Conservation (phyloP, 768 basidiomycete genomes). For the Podaxis pistillaris region DNA sequence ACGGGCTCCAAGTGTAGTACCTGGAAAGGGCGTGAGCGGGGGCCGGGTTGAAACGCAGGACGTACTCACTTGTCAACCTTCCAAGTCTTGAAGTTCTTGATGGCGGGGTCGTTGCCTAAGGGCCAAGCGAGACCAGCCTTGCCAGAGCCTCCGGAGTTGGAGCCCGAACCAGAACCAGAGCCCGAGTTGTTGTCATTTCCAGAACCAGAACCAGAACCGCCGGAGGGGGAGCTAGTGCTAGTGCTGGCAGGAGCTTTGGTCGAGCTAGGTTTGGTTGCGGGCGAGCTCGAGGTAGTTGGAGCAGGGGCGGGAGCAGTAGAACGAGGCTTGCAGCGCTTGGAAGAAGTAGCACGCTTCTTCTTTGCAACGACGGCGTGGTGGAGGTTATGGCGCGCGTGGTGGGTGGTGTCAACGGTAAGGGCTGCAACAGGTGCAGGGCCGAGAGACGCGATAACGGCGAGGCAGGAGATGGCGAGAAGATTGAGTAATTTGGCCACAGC, state of each 20-base stretch:
- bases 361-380: constrained; percentile 47
- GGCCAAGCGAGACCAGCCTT: constrained; percentile 74
- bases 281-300: constrained; percentile 15
- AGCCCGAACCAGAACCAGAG: neutral
- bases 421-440: constrained; percentile 48
- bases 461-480: constrained; percentile 54
- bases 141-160: constrained; percentile 18
- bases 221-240: constrained; percentile 11
- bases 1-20: constrained; percentile 69
- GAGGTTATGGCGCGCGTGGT: constrained; percentile 43
- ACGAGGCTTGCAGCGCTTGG: constrained; percentile 59
- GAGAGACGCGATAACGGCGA: constrained; percentile 55
- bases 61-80: constrained; percentile 41
- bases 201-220: neutral
- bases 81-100: constrained; percentile 49
- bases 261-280: constrained; percentile 1
- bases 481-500: constrained; percentile 58
- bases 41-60: neutral
- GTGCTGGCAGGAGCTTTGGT: constrained; percentile 18
- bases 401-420: constrained; percentile 41
- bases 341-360: constrained; percentile 44
- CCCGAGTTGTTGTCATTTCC: neutral
- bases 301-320: constrained; percentile 29
- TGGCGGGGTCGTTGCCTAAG: constrained; percentile 45
- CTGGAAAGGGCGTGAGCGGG: constrained; percentile 22